Percentiles rank a stretch among this genome's conserved stretches.
Conservation (phyloP, 2,329 filamentous ascomycete species). For the Diaporthe longicolla region DNA sequence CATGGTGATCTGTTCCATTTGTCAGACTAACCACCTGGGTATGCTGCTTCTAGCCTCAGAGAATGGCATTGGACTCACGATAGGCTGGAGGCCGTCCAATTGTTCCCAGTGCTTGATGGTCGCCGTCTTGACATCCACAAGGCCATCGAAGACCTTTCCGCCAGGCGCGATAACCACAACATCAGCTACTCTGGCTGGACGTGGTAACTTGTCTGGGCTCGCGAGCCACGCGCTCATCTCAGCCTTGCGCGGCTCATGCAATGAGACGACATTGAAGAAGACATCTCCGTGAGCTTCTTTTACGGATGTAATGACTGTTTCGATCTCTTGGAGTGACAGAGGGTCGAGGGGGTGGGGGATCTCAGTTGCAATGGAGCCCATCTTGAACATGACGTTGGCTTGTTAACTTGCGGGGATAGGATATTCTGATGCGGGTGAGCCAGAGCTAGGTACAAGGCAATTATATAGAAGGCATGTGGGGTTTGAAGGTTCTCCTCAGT, state of each 20-base stretch:
- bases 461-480: slow-evolving; percentile 1
- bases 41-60: background rate
- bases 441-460: background rate
- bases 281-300: slow-evolving; percentile 78
- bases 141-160: slow-evolving; percentile 85
- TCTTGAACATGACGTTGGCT: slow-evolving; percentile 33
- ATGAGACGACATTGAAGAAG: slow-evolving; percentile 88
- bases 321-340: slow-evolving; percentile 80
- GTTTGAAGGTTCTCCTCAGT: background rate
- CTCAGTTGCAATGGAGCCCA: slow-evolving; percentile 42
- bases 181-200: slow-evolving; percentile 82
- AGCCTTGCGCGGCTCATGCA: slow-evolving; percentile 87
- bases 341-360: slow-evolving; percentile 81
- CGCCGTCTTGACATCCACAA: slow-evolving; percentile 78
- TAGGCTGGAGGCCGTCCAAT: slow-evolving; percentile 83
- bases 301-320: slow-evolving; percentile 76
- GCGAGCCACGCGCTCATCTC: slow-evolving; percentile 87
- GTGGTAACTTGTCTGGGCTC: slow-evolving; percentile 70
- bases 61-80: slow-evolving; percentile 65
- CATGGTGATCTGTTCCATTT: slow-evolving; percentile 79
- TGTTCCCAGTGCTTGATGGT: slow-evolving; percentile 82
- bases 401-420: background rate
- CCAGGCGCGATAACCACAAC: slow-evolving; percentile 85
- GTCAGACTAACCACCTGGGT: slow-evolving; percentile 3
- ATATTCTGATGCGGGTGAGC: background rate